These are phyloP conservation scores for Nicotiana paniculata DNA, from an alignment of 257 asterid genomes.

Conservation along the genomic window DNA sequence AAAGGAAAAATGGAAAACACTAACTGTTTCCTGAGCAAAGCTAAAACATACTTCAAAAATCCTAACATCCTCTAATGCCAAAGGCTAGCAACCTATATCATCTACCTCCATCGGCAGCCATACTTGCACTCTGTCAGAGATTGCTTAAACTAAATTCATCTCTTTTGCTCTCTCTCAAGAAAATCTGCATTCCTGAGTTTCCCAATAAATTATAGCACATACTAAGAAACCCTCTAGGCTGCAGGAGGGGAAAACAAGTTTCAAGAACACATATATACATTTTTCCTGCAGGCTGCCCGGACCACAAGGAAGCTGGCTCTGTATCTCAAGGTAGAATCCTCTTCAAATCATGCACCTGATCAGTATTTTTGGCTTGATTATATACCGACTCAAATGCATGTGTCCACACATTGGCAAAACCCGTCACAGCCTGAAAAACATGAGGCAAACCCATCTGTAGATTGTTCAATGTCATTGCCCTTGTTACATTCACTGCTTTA, in stretches of 20 bases:
- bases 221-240: background rate
- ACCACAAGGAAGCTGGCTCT: background rate
- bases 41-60: background rate
- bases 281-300: background rate
- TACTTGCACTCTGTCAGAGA: background rate
- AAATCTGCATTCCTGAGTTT: background rate
- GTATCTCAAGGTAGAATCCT: conserved; percentile 47
- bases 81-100: background rate
- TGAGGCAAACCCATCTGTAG: conserved; percentile 91
- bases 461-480: conserved; percentile 82
- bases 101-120: conserved; percentile 6
- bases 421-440: conserved; percentile 89
- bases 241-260: background rate
- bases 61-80: background rate
- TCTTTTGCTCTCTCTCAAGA: background rate
- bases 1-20: conserved; percentile 9
- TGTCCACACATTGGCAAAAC: conserved; percentile 74
- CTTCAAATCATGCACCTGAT: conserved; percentile 49
- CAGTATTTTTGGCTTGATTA: conserved; percentile 55
- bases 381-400: conserved; percentile 77
- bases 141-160: background rate
- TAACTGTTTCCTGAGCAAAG: background rate
- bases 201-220: conserved; percentile 4
- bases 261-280: conserved; percentile 6
- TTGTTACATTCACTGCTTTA: conserved; percentile 59